Evolutionary conservation across 176 grass and related monocot species (phyloP).

Genomic region (Calamus simplicifolius): DNA sequence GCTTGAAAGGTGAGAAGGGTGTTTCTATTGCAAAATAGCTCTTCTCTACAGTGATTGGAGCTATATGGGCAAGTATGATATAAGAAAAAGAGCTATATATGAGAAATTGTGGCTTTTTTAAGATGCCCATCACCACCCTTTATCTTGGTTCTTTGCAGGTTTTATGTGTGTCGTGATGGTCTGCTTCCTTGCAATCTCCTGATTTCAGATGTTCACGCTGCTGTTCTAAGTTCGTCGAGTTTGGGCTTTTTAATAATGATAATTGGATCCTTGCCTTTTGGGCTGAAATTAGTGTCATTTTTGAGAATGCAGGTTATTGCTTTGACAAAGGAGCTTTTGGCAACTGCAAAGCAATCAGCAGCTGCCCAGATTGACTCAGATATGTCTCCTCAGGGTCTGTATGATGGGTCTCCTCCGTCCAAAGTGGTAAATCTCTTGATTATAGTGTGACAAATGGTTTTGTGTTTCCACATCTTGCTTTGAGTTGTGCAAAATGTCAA

Average conservation of each 20-base stretch:
- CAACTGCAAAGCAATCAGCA: constrained; percentile 58
- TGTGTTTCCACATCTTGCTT: too few species aligned
- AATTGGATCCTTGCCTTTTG: constrained; percentile 7
- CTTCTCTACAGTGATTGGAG: constrained; percentile 41
- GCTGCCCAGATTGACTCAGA: constrained; percentile 22
- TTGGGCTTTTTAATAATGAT: constrained; percentile 11
- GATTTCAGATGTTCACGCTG: constrained; percentile 67
- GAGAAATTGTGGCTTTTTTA: constrained; percentile 36
- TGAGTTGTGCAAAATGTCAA: too few species aligned
- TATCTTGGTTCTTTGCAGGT: constrained; percentile 93
- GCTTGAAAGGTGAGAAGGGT: constrained; percentile 57
- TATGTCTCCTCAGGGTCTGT: constrained; percentile 26
- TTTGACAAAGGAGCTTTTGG: constrained; percentile 77
- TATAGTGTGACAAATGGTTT: too few species aligned
- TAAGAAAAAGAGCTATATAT: constrained; percentile 22
- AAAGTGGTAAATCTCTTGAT: constrained; percentile 3
- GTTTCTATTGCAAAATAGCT: too few species aligned
- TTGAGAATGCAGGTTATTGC: constrained; percentile 50
- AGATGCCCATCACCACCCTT: constrained; percentile 73
- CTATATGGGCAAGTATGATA: constrained; percentile 30
- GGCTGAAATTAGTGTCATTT: constrained; percentile 22
- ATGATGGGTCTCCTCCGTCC: neutral
- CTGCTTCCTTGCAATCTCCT: constrained; percentile 31
- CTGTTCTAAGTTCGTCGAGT: constrained; percentile 51
- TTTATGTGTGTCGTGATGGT: constrained; percentile 43